These are phyloP conservation scores for Arthrobotrys entomopaga DNA, from an alignment of 2,329 filamentous ascomycete species.

Conservation along the genomic window DNA sequence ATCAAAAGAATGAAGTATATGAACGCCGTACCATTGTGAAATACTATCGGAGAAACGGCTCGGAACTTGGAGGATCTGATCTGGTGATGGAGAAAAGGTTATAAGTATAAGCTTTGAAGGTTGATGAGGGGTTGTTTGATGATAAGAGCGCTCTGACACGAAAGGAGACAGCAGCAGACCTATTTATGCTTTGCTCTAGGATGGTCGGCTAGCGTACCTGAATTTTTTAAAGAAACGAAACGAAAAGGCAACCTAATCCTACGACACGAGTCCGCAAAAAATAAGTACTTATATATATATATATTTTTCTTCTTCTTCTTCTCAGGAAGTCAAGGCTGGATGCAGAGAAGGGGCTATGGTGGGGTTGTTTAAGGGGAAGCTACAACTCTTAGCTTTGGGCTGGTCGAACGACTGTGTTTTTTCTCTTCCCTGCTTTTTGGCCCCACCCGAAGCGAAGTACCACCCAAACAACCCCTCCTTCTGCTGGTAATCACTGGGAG, in stretches of 20 bases:
- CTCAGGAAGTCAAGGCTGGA: background rate
- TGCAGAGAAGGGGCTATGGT: slow-evolving; percentile 32
- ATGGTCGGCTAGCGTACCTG: slow-evolving; percentile 22
- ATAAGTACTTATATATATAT: background rate
- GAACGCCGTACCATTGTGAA: slow-evolving; percentile 40
- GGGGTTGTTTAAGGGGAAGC: slow-evolving; percentile 54
- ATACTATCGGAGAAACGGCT: slow-evolving; percentile 1
- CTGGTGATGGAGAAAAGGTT: slow-evolving; percentile 22
- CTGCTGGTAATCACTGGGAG: too few species aligned
- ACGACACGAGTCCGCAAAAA: slow-evolving; percentile 50
- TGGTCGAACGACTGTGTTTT: slow-evolving; percentile 55
- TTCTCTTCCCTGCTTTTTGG: slow-evolving; percentile 40
- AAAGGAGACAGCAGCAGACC: slow-evolving; percentile 34
- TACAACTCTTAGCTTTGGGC: slow-evolving; percentile 44
- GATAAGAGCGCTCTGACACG: slow-evolving; percentile 22
- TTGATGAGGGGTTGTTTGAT: slow-evolving; percentile 39
- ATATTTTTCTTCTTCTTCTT: background rate
- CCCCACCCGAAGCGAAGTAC: slow-evolving; percentile 23
- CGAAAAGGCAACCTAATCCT: slow-evolving; percentile 50
- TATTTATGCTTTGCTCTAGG: slow-evolving; percentile 37
- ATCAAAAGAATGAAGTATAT: background rate
- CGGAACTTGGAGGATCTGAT: slow-evolving; percentile 20
- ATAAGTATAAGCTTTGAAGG: slow-evolving; percentile 31
- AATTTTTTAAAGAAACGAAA: slow-evolving; percentile 15
- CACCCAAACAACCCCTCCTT: background rate